Evolutionary conservation across 2,329 filamentous ascomycete species (phyloP).

Genomic region (Penicillium italicum): DNA sequence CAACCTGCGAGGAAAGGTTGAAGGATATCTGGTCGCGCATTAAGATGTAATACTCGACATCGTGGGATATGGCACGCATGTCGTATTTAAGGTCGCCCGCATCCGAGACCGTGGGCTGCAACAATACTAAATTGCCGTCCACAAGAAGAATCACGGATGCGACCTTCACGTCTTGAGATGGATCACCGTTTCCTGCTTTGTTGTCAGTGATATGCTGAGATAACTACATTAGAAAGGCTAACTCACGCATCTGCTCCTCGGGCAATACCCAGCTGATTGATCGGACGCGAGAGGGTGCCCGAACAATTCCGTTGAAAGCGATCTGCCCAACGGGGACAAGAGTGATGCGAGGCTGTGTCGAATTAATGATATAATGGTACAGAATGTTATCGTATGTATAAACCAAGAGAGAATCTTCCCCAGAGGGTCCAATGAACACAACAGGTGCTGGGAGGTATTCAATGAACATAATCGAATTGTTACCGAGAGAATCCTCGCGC

Average conservation of each 20-base stretch:
- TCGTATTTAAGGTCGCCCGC: conserved; percentile 90
- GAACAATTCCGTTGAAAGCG: conserved; percentile 91
- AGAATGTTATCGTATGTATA: conserved; percentile 97
- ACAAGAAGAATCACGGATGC: conserved; percentile 95
- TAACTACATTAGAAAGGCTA: neutral
- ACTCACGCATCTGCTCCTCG: conserved; percentile 73
- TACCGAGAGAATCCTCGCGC: conserved; percentile 74
- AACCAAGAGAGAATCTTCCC: conserved; percentile 89
- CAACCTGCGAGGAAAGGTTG: conserved; percentile 47
- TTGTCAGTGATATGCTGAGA: conserved; percentile 12
- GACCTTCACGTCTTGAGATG: conserved; percentile 88
- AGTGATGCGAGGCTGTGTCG: conserved; percentile 66
- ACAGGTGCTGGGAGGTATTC: conserved; percentile 79
- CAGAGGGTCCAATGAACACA: conserved; percentile 84
- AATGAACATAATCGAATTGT: conserved; percentile 67
- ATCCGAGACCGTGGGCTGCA: conserved; percentile 81
- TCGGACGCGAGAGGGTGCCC: conserved; percentile 86
- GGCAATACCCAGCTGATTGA: conserved; percentile 95
- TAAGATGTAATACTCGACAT: conserved; percentile 90
- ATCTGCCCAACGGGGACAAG: conserved; percentile 96
- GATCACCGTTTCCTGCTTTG: conserved; percentile 70
- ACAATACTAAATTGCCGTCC: conserved; percentile 88
- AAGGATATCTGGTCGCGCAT: conserved; percentile 74
- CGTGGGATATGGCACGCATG: conserved; percentile 94
- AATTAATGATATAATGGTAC: conserved; percentile 86